Conservation (phyloP, 768 basidiomycete species). For the Leucocoprinus sp. region DNA sequence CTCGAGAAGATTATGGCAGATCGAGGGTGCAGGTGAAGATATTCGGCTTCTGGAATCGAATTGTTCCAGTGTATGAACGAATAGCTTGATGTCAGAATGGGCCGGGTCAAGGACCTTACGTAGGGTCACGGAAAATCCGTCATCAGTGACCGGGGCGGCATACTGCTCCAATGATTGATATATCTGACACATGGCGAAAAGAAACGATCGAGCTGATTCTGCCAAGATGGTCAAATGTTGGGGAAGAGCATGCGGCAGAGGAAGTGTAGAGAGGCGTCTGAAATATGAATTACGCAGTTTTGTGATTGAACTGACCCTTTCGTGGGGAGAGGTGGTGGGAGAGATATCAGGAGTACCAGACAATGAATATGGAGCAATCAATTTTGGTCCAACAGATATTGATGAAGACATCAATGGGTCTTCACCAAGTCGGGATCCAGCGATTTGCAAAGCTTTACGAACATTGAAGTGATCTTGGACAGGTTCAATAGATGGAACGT, state of each 20-base stretch:
- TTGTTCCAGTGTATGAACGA: constrained; percentile 84
- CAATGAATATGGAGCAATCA: constrained; percentile 13
- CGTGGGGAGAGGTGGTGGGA: not conserved
- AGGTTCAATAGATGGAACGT: constrained; percentile 8
- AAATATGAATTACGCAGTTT: constrained; percentile 90
- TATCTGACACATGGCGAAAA: constrained; percentile 88
- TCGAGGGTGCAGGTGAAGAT: constrained; percentile 54
- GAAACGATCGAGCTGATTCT: constrained; percentile 85
- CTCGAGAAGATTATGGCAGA: constrained; percentile 75
- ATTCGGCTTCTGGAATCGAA: constrained; percentile 80
- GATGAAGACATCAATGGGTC: constrained; percentile 19
- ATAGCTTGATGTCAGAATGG: constrained; percentile 66
- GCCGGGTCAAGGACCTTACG: constrained; percentile 83
- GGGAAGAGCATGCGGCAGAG: constrained; percentile 62
- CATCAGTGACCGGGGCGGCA: constrained; percentile 73
- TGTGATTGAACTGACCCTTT: constrained; percentile 47
- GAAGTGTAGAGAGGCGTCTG: constrained; percentile 77
- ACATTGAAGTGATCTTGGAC: constrained; percentile 3
- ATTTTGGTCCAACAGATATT: constrained; percentile 17
- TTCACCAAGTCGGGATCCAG: not conserved
- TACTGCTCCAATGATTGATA: constrained; percentile 87
- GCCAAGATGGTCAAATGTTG: constrained; percentile 59
- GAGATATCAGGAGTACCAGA: constrained; percentile 35
- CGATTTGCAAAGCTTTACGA: not conserved
- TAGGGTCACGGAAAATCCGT: constrained; percentile 72